Base-by-base conservation (phyloP, 1,284 basidiomycete genomes). In the Rhodofomes roseus region DNA sequence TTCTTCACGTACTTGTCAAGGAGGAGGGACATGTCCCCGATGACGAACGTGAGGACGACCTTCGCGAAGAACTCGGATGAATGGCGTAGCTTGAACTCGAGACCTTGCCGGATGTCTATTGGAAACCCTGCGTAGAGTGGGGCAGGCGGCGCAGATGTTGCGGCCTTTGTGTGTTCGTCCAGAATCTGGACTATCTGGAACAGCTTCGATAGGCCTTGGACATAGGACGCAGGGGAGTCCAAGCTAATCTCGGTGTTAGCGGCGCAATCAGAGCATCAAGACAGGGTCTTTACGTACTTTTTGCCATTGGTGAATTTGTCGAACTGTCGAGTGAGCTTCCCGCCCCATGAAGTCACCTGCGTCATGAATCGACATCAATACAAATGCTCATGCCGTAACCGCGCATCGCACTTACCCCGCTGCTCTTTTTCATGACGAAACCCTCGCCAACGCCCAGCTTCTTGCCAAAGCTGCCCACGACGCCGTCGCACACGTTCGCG, bases 1-100 rank as follows among this genome's bases (percentile, higher is more conserved):
- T 91, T 91, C 80, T 93, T 93, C 65, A 87, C 90, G 72, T 92
- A 94, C 76, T 94, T 95, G 79, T 98, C 96, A 65, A 98, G 80
- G 59, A 98, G 79, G 66, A 86, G 86, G 54, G 89, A 88, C 64
- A 92, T 79, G 71, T 92, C 90, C 53, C 90, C 88, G 68, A 98
- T 84, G 63, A 98, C 92, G 73, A 97, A 97, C 9, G 92, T 92
- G 58, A 97, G 80, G 48, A 99, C 83, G 58, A 97, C 93, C 44
- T 83, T 89, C 6, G 90, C 90, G 65, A 97, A 94, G 74, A 98
- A 98, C 67, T 98, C 93, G 18, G 93, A 93, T 7, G 86, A 81
- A 60, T 90, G 85, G 66, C 83, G 86, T 57, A 98, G 81, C 68
- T 88, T 89, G 63, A 81, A 76, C 70, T 96, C 93, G 57, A 93